Evolutionary conservation across 1,139 yeast species (phyloP), one percentile per base, ranked within the genome.

Genomic region (Hyphopichia wangnamkhiaoensis): DNA sequence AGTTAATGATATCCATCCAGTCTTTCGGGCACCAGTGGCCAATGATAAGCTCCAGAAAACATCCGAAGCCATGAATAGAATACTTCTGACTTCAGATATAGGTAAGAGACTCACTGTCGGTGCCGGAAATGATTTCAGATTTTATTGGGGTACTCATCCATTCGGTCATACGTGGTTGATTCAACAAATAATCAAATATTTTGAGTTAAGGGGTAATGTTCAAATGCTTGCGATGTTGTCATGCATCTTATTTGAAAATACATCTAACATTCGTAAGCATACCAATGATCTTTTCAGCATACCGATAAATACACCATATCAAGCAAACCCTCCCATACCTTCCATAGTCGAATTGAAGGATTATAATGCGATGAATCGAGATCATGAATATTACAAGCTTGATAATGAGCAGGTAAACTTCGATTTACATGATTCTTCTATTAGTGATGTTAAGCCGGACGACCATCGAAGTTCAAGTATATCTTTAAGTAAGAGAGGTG

Each of bases 141-240:
- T 79, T 44, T 76, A 71, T 46, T 90, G 97, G 96, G 93, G 91
- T 0, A 64, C 76, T 4, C 95, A 88, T 58, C 93, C 94, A 0
- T 77, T 84, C 58, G 96, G 96, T 0, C 76, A 82, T 36, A 56
- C 73, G 4, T 82, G 93, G 85, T 64, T 89, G n/a, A 69, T 89
- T 0, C 71, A 72, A 28, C 80, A 81, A 46, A 66, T 90, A 35
- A 71, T 91, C 54, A 58, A 63, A 1, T 82, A 84, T 50, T 90
- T 84, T 53, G 94, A 84, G 51, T 61, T 53, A 31, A 59, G 69
- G 36, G 81, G 82, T 3, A 85, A 91, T 52, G 65, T 88, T 17
- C 98, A 91, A 58, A 89, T 91, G 96, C 68, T 93, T 16, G 96
- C 96, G 1, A 84, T 87, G 87, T 63, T 90, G 55, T 80, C 94